Evolutionary conservation across 1,284 basidiomycete genomes (phyloP).

Genomic region (Tilletia setariae): DNA sequence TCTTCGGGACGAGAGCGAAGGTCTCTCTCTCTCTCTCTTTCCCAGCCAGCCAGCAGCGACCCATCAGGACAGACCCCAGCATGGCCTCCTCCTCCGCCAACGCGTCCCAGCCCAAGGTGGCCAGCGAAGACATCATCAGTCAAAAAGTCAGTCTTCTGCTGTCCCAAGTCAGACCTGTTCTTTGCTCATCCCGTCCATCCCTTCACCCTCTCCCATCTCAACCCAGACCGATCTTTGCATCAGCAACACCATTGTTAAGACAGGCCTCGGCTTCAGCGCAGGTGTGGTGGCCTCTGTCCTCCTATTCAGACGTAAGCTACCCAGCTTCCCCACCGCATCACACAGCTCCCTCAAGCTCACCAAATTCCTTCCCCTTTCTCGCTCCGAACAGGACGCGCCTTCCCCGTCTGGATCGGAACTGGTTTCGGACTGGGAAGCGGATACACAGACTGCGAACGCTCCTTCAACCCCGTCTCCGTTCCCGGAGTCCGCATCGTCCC

Average conservation of each 20-base stretch:
- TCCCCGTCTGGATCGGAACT: constrained; percentile 88
- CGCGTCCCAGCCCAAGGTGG: constrained; percentile 54
- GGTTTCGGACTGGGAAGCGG: constrained; percentile 79
- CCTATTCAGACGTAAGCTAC: constrained; percentile 82
- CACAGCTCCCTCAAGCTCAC: constrained; percentile 25
- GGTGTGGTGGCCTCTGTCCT: constrained; percentile 92
- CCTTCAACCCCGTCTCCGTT: constrained; percentile 89
- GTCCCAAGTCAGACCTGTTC: background rate
- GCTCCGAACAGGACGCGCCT: constrained; percentile 73
- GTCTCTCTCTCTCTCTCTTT: background rate
- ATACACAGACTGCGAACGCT: constrained; percentile 92
- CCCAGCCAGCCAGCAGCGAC: background rate
- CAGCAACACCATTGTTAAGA: constrained; percentile 61
- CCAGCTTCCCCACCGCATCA: background rate
- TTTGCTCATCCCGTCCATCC: background rate
- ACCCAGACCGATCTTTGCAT: constrained; percentile 53
- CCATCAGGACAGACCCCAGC: background rate
- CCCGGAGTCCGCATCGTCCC: constrained; percentile 78
- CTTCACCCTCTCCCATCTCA: background rate
- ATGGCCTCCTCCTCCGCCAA: constrained; percentile 23
- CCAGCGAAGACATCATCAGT: constrained; percentile 78
- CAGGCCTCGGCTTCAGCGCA: constrained; percentile 88
- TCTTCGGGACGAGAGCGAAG: no score
- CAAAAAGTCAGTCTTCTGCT: constrained; percentile 67
- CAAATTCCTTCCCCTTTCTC: constrained; percentile 21